Base-by-base conservation (phyloP, 257 asterid genomes). In the Salvia hispanica region DNA sequence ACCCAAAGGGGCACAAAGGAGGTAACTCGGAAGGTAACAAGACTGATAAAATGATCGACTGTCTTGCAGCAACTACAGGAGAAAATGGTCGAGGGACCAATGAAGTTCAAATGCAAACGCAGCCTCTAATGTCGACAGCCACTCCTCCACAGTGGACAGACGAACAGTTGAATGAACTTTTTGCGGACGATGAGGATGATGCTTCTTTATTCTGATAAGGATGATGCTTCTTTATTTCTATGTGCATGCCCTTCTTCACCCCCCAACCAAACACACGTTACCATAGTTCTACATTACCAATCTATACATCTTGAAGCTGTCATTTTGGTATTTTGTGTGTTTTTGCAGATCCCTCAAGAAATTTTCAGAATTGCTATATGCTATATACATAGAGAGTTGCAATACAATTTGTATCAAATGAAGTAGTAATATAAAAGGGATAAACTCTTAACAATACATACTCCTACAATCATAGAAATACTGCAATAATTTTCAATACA, bases 71-170 rank as follows among this genome's bases (percentile, higher is more conserved):
- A 62, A 51, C 45, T 51, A 28, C n/a, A 34, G 64, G 16, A 58
- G 82, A 63, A 70, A 79, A 78, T 64, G 57, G 55, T 66, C 78
- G 21, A 62, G 76, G 58, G 54, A 72, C 47, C 46, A 66, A 55
- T 56, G 76, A 57, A 67, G 79, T 37, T 53, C 77, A 70, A 78
- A 76, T 37, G 62, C 84, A 72, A 75, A 75, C 57, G 67, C 92
- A 70, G 50, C 79, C 79, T 71, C 48, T 15, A 56, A 16, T 47
- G 55, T 45, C 71, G 34, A 80, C 81, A 51, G 60, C 85, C 58
- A 72, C 85, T 64, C 75, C 81, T 63, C 89, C 87, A 21, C 62
- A 78, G 52, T 92, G 96, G 96, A 92, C 96, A 9, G 98, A 92
- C 55, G 91, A 88, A 67, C 97, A 87, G 70, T 87, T 92, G 45